Conservation (phyloP, 202 grass and related monocot species). For the Saccharum hybrid region DNA sequence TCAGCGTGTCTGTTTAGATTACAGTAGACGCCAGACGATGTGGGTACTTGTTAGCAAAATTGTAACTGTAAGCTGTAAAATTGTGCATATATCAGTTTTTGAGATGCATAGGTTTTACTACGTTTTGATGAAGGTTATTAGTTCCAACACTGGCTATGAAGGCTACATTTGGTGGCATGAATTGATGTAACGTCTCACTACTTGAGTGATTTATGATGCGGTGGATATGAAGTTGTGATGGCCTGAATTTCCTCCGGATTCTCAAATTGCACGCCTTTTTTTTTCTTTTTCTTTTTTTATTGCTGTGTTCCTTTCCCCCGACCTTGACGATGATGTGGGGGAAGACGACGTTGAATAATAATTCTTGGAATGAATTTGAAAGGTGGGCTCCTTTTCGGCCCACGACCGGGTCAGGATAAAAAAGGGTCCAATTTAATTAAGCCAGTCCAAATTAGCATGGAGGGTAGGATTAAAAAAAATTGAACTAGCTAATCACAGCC, state of each 20-base stretch:
- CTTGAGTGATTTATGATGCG: background rate
- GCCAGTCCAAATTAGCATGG: too few relatives aligned
- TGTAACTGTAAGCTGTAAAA: slow-evolving; percentile 46
- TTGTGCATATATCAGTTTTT: slow-evolving; percentile 44
- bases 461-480: too few relatives aligned
- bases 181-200: background rate
- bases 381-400: too few relatives aligned
- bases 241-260: background rate
- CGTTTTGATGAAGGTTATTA: background rate
- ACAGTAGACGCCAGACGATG: slow-evolving; percentile 26
- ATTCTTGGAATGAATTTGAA: too few relatives aligned
- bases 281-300: too few relatives aligned
- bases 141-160: background rate
- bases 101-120: background rate
- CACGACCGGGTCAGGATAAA: too few relatives aligned
- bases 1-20: slow-evolving; percentile 26
- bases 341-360: too few relatives aligned
- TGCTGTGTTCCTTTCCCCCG: too few relatives aligned
- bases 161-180: background rate
- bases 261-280: background rate
- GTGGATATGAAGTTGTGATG: background rate
- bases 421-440: too few relatives aligned
- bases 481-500: too few relatives aligned
- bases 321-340: too few relatives aligned
- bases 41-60: background rate